A percentile compares a stretch with the other conserved stretches of the same genome.
Conservation (phyloP, 495 filamentous ascomycete genomes). For the Aspergillus asperescens region DNA sequence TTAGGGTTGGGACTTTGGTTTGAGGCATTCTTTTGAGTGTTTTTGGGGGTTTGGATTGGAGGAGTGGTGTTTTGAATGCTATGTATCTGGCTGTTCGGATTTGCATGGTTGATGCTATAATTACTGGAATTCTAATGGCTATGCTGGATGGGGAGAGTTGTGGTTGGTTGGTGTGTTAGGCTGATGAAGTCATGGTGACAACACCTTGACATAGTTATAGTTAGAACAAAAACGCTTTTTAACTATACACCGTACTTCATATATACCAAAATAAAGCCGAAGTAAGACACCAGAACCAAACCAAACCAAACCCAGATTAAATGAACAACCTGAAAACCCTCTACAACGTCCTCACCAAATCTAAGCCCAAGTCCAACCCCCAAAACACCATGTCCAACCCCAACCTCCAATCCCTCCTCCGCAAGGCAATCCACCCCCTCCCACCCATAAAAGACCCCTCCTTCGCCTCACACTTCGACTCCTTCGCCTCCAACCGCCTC, state of each 20-base stretch:
- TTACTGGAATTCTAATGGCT: no score
- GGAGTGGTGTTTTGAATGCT: no score
- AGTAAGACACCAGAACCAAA: no score
- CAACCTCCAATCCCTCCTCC: constrained; percentile 36
- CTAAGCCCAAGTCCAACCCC: background rate
- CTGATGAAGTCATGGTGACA: constrained; percentile 19
- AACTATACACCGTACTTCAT: no score
- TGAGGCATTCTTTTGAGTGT: constrained; percentile 8
- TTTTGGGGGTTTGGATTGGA: no score
- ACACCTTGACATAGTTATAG: background rate
- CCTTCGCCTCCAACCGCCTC: constrained; percentile 38
- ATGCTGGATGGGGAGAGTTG: background rate
- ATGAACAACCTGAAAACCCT: background rate
- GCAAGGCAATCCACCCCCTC: constrained; percentile 34
- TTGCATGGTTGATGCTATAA: no score
- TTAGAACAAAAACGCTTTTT: no score
- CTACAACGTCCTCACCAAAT: background rate
- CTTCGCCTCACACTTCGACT: constrained; percentile 43
- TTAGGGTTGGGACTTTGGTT: constrained; percentile 17
- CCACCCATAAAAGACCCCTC: constrained; percentile 32
- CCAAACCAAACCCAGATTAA: background rate
- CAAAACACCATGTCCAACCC: constrained; percentile 22
- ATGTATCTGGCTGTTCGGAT: no score
- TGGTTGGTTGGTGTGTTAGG: background rate
- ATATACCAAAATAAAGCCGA: no score